Base-by-base conservation (phyloP, 192 early-diverging fungal species). In the Coemansia asiatica region DNA sequence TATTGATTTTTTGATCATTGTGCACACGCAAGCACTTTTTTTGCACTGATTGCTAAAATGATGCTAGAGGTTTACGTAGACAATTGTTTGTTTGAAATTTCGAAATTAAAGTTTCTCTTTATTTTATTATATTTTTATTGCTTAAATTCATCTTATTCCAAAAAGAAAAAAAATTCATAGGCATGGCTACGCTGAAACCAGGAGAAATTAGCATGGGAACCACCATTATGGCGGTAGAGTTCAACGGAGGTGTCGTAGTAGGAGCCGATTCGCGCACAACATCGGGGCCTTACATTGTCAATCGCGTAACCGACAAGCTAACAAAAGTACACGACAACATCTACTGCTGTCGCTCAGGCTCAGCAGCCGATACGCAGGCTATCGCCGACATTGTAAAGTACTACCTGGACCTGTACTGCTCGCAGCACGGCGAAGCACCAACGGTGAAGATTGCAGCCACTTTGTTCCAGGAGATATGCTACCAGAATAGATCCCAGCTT, bases 201-300 rank as follows among this genome's bases (percentile, higher is more conserved):
- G 95, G 95, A 72, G 96, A 98, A 86, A 90, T 92, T 63, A 90
- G 93, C 85, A 85, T 98, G 67, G 96, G 96, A 63, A 99, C 97
- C 33, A 94, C 96, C 61, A 95, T 95, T 82, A 95, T 98, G 94
- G 96, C 96, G 10, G 92, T 94, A 47, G 74, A 86, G 61, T 98
- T 90, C 73, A 83, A 88, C 23, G 93, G 89, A 67, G 96, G 97
- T 25, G 95, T 99, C 27, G 88, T 99, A 63, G 84, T 99, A 63
- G 96, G 94, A 31, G 97, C 97, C 48, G 97, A 99, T 78, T 96
- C 95, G 63, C 88, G 97, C 63, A 97, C 97, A 18, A 95, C 95
- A 10, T 93, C 89, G 10, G 97, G 97, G 25, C 84, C 96, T 22
- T 98, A 96, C 83, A 94, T 98, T 79, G 93, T 90, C 67, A 98